Base-by-base conservation (phyloP, 371 early-diverging fungal species). In the Dichotomocladium elegans region DNA sequence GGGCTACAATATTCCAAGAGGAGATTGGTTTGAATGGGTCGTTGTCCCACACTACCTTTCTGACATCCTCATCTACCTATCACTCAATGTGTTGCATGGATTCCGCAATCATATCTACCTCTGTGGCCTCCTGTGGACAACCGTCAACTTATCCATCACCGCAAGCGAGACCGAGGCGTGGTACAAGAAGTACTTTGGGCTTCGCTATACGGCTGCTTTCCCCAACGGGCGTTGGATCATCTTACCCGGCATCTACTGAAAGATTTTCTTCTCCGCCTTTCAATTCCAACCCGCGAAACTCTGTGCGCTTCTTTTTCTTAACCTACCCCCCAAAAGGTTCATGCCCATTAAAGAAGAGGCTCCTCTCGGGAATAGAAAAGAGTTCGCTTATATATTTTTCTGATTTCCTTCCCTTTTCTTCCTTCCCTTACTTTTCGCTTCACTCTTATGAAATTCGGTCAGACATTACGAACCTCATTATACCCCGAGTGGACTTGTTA, bases 391-490 rank as follows among this genome's bases (percentile, higher is more conserved):
- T n/a, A n/a, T n/a, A n/a, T n/a, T 41, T 35, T 43, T 42, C 30
- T 46, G n/a, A 29, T 37, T 41, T 37, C 44, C 52, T 48, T 45
- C 25, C 53, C 29, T 34, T 12, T 21, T 51, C 49, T 42, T 51
- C 51, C 12, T 25, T 44, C 21, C 33, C 17, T 25, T 41, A 26
- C 43, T 41, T 50, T 30, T 47, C 49, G 48, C 46, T n/a, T n/a
- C n/a, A 9, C 19, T 48, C 44, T 30, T 33, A 96, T 96, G 96
- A 93, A 92, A 81, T 96, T 95, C 72, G 92, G 90, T 26, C 84
- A 88, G 55, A 89, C 91, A 57, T 74, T 95, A 26, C 70, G 78
- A 55, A 81, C 82, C 15, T 81, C 86, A 30, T 74, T 90, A 26
- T 82, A 88, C 55, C 82, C 82, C 3, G 94, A 92, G 48, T 96